These are phyloP conservation scores for Podospora pseudopauciseta DNA, from an alignment of 495 filamentous ascomycete species.

Conservation along the genomic window DNA sequence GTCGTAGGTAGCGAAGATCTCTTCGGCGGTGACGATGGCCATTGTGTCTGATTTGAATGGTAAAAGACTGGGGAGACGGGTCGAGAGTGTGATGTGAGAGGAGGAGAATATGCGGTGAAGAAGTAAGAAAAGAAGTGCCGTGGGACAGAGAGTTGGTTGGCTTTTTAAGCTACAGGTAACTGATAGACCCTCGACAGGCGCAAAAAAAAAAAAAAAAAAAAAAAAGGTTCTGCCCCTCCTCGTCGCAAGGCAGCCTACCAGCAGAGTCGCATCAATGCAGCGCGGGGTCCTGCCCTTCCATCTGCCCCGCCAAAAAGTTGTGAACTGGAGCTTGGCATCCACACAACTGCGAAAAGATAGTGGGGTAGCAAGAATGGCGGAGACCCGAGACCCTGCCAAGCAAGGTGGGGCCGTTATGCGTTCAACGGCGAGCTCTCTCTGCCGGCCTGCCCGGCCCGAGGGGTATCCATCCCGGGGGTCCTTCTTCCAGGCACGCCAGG, in stretches of 20 bases:
- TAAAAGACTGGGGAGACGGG: slow-evolving; percentile 2
- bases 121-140: not conserved
- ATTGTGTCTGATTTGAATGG: slow-evolving; percentile 28
- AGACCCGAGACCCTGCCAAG: slow-evolving; percentile 8
- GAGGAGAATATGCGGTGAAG: not conserved
- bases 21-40: slow-evolving; percentile 42
- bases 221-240: slow-evolving; percentile 9
- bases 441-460: not conserved
- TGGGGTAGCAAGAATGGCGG: slow-evolving; percentile 8
- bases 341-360: not conserved
- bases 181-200: not conserved
- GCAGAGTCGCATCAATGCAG: slow-evolving; percentile 7
- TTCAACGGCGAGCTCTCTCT: not conserved
- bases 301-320: not conserved
- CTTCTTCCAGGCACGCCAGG: not conserved
- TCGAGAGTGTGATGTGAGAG: not conserved
- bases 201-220: not conserved
- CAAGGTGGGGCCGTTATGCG: slow-evolving; percentile 7
- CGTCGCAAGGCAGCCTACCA: not conserved
- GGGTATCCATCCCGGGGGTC: not conserved
- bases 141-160: not conserved
- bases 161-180: slow-evolving; percentile 1
- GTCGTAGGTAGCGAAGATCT: slow-evolving; percentile 47
- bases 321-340: slow-evolving; percentile 4
- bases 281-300: slow-evolving; percentile 12